phyloP scores from a whole-genome alignment of 2,329 filamentous ascomycete species.

The Westerdykella sp. region DNA sequence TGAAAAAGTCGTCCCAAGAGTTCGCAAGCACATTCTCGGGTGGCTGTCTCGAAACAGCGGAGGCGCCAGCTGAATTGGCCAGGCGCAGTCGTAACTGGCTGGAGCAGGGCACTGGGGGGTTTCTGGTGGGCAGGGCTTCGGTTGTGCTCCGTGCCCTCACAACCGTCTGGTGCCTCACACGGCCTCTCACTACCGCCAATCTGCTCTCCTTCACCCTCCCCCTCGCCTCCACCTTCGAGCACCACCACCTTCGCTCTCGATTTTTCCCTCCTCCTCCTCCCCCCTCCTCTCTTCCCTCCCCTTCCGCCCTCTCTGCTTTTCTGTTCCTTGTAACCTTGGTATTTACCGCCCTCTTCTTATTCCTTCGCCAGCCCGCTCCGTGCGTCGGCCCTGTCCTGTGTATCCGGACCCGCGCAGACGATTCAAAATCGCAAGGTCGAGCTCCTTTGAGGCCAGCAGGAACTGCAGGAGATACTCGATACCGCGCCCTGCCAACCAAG shows the following conservation, averaged over 20 bases:
- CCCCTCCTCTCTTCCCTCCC: not conserved
- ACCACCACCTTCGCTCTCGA: not conserved
- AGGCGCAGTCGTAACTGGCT: too few relatives aligned
- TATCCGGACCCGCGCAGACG: not conserved
- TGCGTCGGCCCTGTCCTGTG: not conserved
- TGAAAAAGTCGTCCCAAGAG: too few relatives aligned
- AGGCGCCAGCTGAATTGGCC: too few relatives aligned
- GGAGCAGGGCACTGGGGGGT: too few relatives aligned
- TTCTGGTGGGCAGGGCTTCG: not conserved
- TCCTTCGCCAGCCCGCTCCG: not conserved
- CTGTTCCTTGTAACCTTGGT: not conserved
- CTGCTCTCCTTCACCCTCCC: not conserved
- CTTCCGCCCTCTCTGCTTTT: not conserved
- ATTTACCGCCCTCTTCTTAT: not conserved
- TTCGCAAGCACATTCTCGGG: not conserved
- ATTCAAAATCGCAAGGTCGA: conserved; percentile 13
- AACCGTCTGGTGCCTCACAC: not conserved
- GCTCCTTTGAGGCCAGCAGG: conserved; percentile 78
- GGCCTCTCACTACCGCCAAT: not conserved
- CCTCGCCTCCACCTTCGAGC: not conserved
- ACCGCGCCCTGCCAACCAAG: conserved; percentile 7
- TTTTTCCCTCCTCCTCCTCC: not conserved
- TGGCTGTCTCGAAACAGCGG: not conserved
- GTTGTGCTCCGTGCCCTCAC: not conserved
- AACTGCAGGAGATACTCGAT: conserved; percentile 66